Percentiles rank a stretch among this genome's conserved stretches.
phyloP scores from a whole-genome alignment of 495 filamentous ascomycete species.

The Penicillium dipodomyicola region DNA sequence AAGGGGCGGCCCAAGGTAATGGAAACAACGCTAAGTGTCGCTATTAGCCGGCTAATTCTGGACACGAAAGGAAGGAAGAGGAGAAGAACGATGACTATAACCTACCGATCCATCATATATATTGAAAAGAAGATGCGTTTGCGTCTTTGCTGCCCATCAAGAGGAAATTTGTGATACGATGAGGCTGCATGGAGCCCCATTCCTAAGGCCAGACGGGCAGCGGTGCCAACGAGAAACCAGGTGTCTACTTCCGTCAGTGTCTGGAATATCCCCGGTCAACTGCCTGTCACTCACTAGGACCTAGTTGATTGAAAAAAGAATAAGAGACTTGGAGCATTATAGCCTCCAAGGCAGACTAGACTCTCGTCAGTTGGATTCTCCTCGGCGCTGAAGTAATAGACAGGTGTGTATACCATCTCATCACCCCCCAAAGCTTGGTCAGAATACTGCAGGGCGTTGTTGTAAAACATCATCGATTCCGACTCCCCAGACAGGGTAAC shows the following conservation, averaged over 20 bases:
- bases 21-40: constrained; percentile 32
- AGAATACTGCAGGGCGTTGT: constrained; percentile 39
- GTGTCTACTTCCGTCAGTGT: constrained; percentile 22
- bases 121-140: constrained; percentile 43
- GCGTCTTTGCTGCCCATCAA: constrained; percentile 31
- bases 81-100: neutral
- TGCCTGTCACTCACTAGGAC: constrained; percentile 33
- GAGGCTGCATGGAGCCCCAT: constrained; percentile 35
- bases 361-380: neutral
- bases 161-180: constrained; percentile 21
- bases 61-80: no score
- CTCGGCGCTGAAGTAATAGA: neutral
- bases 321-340: constrained; percentile 45
- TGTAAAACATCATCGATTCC: constrained; percentile 35
- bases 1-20: constrained; percentile 41
- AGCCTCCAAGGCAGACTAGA: constrained; percentile 36
- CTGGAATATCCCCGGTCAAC: neutral
- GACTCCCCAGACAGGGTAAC: constrained; percentile 39
- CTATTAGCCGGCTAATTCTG: neutral
- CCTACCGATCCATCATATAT: constrained; percentile 48
- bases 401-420: constrained; percentile 29
- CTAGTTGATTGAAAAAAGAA: constrained; percentile 42
- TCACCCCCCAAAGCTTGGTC: constrained; percentile 37
- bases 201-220: constrained; percentile 34
- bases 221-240: constrained; percentile 35